Percentiles rank a stretch among this genome's conserved stretches.
These are phyloP conservation scores for Bryum argenteum DNA, from an alignment of 225 moss, liverwort and hornwort species.

Conservation along the genomic window DNA sequence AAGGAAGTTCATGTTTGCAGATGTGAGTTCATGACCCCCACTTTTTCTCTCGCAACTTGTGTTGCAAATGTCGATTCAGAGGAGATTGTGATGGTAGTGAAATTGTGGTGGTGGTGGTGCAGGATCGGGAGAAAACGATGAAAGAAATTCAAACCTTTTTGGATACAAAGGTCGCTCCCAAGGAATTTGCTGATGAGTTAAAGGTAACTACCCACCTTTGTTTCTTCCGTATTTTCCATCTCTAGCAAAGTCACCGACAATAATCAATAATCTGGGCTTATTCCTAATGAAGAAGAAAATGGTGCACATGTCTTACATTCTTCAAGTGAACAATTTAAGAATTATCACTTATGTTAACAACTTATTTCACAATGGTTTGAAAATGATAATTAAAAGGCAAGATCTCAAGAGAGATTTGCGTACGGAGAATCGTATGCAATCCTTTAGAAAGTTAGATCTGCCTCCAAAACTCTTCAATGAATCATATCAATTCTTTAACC, in stretches of 20 bases:
- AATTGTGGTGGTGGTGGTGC: slow-evolving; percentile 19
- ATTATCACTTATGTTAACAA: too few relatives aligned
- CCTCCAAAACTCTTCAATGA: too few relatives aligned
- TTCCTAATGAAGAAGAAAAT: too few relatives aligned
- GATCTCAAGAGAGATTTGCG: too few relatives aligned
- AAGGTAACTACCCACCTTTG: slow-evolving; percentile 51
- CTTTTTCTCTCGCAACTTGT: neutral
- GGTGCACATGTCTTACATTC: too few relatives aligned
- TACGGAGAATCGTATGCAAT: too few relatives aligned
- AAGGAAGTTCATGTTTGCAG: slow-evolving; percentile 88
- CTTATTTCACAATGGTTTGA: too few relatives aligned
- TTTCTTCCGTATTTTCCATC: neutral
- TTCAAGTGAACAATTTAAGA: too few relatives aligned
- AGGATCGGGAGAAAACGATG: slow-evolving; percentile 81
- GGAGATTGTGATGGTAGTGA: slow-evolving; percentile 12
- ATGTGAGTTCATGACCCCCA: slow-evolving; percentile 52
- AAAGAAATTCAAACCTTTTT: slow-evolving; percentile 65
- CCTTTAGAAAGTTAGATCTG: too few relatives aligned
- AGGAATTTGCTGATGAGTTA: slow-evolving; percentile 72
- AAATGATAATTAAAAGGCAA: too few relatives aligned
- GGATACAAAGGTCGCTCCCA: slow-evolving; percentile 89
- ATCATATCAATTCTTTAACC: too few relatives aligned
- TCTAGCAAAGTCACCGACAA: neutral
- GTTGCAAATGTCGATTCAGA: neutral
- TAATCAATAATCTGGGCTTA: too few relatives aligned